These are phyloP conservation scores for Colletotrichum musicola DNA, from an alignment of 2,329 filamentous ascomycete species.

Conservation along the genomic window DNA sequence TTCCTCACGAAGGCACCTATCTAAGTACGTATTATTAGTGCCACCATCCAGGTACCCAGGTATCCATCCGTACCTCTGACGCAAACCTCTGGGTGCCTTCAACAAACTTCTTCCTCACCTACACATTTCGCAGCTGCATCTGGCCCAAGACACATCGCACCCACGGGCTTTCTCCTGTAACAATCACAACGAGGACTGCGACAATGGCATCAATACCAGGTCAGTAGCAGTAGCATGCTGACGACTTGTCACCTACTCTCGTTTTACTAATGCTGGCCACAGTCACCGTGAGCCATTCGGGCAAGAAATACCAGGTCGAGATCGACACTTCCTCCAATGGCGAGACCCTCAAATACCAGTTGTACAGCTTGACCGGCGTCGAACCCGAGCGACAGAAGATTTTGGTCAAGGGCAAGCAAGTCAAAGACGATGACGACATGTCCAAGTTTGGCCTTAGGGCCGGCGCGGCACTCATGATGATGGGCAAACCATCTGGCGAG, in stretches of 20 bases:
- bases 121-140: slow-evolving; percentile 9
- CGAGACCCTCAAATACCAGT: slow-evolving; percentile 94
- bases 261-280: slow-evolving; percentile 42
- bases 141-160: slow-evolving; percentile 11
- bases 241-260: slow-evolving; percentile 10
- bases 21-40: not conserved
- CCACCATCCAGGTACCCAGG: slow-evolving; percentile 16
- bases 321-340: slow-evolving; percentile 87
- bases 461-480: slow-evolving; percentile 93
- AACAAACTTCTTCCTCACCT: slow-evolving; percentile 35
- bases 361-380: slow-evolving; percentile 95
- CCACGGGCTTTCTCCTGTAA: slow-evolving; percentile 27
- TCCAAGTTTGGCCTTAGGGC: slow-evolving; percentile 86
- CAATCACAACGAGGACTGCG: slow-evolving; percentile 22
- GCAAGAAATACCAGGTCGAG: slow-evolving; percentile 95
- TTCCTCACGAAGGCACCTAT: slow-evolving; percentile 7
- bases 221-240: slow-evolving; percentile 51
- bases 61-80: slow-evolving; percentile 20
- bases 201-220: slow-evolving; percentile 68
- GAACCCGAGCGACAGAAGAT: slow-evolving; percentile 98
- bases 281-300: slow-evolving; percentile 96
- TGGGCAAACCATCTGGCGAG: slow-evolving; percentile 85
- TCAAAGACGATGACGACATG: slow-evolving; percentile 95
- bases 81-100: slow-evolving; percentile 39
- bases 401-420: slow-evolving; percentile 90